Evolutionary conservation across 306 rosid genomes (phyloP).

Genomic region (Prunus fruticosa): DNA sequence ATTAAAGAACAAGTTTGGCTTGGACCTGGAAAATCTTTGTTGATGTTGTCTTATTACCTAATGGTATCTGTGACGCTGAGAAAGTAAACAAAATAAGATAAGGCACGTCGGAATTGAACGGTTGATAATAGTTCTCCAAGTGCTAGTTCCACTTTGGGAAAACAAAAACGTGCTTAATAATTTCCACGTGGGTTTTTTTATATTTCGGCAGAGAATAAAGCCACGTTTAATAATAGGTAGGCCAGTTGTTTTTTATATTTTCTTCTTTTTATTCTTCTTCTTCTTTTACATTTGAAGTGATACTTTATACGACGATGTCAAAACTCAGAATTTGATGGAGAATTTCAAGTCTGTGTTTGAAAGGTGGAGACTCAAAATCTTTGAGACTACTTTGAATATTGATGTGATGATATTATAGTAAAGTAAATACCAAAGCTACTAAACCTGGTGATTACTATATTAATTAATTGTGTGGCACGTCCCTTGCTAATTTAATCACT

Average conservation of each 20-base stretch:
- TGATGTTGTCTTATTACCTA: background rate
- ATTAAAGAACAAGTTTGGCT: background rate
- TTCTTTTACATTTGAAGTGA: background rate
- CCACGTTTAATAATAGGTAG: background rate
- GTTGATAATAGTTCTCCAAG: background rate
- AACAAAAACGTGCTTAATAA: conserved; percentile 8
- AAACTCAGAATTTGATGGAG: background rate
- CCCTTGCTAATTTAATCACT: too few species aligned
- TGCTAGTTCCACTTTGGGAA: background rate
- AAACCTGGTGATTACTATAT: too few species aligned
- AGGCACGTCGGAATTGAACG: background rate
- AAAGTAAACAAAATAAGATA: background rate
- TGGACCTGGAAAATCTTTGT: background rate
- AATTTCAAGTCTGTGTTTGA: background rate
- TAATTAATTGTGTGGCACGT: too few species aligned
- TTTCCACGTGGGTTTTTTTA: background rate
- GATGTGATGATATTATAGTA: background rate
- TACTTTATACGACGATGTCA: background rate
- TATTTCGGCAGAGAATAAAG: conserved; percentile 1
- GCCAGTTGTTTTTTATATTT: background rate
- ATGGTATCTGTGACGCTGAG: background rate
- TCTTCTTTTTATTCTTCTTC: too few species aligned
- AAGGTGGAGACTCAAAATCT: background rate
- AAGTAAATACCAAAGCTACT: background rate
- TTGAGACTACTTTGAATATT: background rate